Conservation (phyloP, 2,329 filamentous ascomycete species). For the Furcasterigmium furcatum region DNA sequence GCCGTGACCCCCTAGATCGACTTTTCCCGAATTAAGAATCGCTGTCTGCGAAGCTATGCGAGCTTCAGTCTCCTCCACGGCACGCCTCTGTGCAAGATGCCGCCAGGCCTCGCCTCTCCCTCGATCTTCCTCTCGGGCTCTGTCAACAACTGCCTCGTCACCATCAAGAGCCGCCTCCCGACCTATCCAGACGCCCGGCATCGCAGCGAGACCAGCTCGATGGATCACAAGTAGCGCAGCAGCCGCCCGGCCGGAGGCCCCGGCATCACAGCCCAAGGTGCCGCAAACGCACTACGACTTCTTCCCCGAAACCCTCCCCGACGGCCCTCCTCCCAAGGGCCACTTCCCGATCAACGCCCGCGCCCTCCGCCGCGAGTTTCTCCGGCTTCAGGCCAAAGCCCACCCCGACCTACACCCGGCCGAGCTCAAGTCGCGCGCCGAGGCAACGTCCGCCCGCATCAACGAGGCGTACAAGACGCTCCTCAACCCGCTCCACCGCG, state of each 20-base stretch:
- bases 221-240: constrained; percentile 7
- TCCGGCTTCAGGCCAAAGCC: constrained; percentile 73
- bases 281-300: constrained; percentile 74
- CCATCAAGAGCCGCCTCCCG: not conserved
- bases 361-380: constrained; percentile 77
- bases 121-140: constrained; percentile 10
- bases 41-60: constrained; percentile 17
- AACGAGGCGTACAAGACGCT: constrained; percentile 93
- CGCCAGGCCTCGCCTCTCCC: constrained; percentile 18
- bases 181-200: not conserved
- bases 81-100: constrained; percentile 29
- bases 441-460: constrained; percentile 76
- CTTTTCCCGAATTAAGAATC: not conserved
- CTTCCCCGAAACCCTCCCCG: constrained; percentile 76
- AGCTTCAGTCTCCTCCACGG: constrained; percentile 15
- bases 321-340: constrained; percentile 73
- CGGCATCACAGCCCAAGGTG: constrained; percentile 1
- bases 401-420: constrained; percentile 69
- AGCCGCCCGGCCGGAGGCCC: constrained; percentile 3
- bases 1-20: not conserved
- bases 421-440: constrained; percentile 57
- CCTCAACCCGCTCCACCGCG: constrained; percentile 70
- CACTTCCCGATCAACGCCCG: constrained; percentile 71
- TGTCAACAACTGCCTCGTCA: not conserved
- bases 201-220: constrained; percentile 1